Evolutionary conservation across 2,329 filamentous ascomycete genomes (phyloP).

Genomic region (Nemania sp.): DNA sequence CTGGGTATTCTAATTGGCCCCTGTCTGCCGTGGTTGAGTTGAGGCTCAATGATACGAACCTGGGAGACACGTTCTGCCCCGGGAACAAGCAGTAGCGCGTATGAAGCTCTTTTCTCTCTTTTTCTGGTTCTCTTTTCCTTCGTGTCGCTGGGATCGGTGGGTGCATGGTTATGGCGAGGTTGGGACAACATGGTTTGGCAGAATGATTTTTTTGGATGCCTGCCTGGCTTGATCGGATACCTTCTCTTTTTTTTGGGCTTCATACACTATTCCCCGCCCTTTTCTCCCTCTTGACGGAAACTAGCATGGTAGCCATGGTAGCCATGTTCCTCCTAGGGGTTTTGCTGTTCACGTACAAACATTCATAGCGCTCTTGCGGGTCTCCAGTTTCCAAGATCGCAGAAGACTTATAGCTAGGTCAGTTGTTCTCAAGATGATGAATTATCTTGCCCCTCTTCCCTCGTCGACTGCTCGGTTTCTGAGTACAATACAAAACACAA

Average conservation of each 20-base stretch:
- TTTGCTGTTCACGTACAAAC: not conserved
- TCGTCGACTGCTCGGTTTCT: too few relatives aligned
- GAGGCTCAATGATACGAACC: not conserved
- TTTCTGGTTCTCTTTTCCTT: not conserved
- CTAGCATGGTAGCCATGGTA: not conserved
- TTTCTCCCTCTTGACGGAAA: not conserved
- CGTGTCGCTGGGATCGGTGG: not conserved
- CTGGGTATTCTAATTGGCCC: slow-evolving; percentile 60
- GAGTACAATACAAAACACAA: too few relatives aligned
- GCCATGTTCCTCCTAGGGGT: not conserved
- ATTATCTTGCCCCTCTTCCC: too few relatives aligned
- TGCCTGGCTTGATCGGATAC: not conserved
- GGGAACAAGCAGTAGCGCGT: not conserved
- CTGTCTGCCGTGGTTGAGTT: not conserved
- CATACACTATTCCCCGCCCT: not conserved
- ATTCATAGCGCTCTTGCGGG: not conserved
- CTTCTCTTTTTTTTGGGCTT: not conserved
- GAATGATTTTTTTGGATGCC: slow-evolving; percentile 1
- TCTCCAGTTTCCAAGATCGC: not conserved
- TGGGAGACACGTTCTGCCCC: not conserved
- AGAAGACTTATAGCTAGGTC: too few relatives aligned
- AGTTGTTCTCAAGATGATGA: too few relatives aligned
- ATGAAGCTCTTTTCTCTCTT: too few relatives aligned
- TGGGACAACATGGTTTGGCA: slow-evolving; percentile 10
- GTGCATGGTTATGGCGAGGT: slow-evolving; percentile 15